These are phyloP conservation scores for Corylus americana DNA, from an alignment of 306 rosid species.

Conservation along the genomic window DNA sequence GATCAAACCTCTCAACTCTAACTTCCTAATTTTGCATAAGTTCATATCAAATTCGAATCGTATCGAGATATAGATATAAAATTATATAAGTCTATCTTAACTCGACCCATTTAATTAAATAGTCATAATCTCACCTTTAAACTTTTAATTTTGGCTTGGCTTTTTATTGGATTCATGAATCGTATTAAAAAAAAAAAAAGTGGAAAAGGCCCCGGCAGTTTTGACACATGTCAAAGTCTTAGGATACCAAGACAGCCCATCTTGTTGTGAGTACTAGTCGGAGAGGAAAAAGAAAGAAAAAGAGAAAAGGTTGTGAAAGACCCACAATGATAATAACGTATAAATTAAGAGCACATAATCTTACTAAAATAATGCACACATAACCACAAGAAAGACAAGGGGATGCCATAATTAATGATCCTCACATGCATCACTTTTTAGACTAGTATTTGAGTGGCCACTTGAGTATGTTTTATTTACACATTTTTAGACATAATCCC, in stretches of 20 bases:
- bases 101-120: no score
- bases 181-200: not conserved
- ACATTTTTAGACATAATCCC: slow-evolving; percentile 19
- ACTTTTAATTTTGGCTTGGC: no score
- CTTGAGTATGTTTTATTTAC: slow-evolving; percentile 44
- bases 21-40: no score
- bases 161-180: no score
- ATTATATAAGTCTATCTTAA: no score
- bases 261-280: slow-evolving; percentile 27
- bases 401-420: slow-evolving; percentile 45
- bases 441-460: slow-evolving; percentile 50
- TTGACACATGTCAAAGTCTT: slow-evolving; percentile 10
- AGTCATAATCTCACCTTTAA: no score
- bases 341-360: slow-evolving; percentile 33
- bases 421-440: slow-evolving; percentile 62
- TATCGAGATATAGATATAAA: no score
- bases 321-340: slow-evolving; percentile 14
- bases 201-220: not conserved
- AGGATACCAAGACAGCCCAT: slow-evolving; percentile 31
- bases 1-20: no score
- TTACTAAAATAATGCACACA: slow-evolving; percentile 29
- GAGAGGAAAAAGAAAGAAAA: not conserved
- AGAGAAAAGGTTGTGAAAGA: not conserved
- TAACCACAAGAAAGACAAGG: slow-evolving; percentile 68
- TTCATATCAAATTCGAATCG: no score